These are phyloP conservation scores for Cryptosporidium meleagridis DNA, from an alignment of 169 alveolate genomes.

Conservation along the genomic window DNA sequence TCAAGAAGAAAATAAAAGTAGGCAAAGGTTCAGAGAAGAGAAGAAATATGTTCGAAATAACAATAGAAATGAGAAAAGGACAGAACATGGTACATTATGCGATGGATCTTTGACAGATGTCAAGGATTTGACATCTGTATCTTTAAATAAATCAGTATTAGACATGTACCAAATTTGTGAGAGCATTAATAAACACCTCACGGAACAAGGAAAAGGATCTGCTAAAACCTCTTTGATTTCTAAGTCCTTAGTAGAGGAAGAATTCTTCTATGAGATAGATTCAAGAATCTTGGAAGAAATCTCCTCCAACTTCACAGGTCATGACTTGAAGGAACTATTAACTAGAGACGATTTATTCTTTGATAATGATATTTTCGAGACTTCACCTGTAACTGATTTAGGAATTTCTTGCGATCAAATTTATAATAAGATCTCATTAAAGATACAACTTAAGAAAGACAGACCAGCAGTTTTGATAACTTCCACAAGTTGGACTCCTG, in stretches of 20 bases:
- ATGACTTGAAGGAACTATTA: constrained; percentile 3
- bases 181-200: background rate
- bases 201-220: background rate
- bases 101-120: background rate
- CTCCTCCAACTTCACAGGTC: background rate
- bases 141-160: background rate
- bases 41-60: background rate
- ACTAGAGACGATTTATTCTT: constrained; percentile 50
- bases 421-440: constrained; percentile 14
- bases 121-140: background rate
- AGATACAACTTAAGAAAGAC: constrained; percentile 42
- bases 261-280: background rate
- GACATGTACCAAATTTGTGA: background rate
- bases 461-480: constrained; percentile 88
- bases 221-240: background rate
- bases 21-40: background rate
- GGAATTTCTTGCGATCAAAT: background rate
- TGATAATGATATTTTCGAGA: constrained; percentile 52
- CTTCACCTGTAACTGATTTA: constrained; percentile 34
- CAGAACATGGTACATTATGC: background rate
- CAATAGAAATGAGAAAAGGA: background rate
- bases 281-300: constrained; percentile 12
- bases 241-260: background rate
- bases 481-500: constrained; percentile 93
- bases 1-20: background rate